Evolutionary conservation across 2,329 filamentous ascomycete genomes (phyloP).

Genomic region (Colletotrichum liriopes): DNA sequence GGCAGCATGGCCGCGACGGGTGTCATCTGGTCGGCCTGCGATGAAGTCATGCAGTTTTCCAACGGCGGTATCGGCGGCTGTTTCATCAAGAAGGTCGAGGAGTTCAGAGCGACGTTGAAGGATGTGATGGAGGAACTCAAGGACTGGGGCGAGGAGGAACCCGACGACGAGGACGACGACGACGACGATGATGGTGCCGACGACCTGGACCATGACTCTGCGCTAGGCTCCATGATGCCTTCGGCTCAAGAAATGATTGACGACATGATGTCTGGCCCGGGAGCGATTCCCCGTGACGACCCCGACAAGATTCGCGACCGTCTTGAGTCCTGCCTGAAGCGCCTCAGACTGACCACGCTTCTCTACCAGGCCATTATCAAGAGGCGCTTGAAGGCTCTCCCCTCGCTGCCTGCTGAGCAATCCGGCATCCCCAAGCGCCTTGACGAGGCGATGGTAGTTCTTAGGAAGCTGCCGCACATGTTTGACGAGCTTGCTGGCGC

Average conservation of each 20-base stretch:
- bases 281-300: slow-evolving; percentile 75
- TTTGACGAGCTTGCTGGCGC: slow-evolving; percentile 80
- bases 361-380: slow-evolving; percentile 81
- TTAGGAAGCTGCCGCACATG: slow-evolving; percentile 75
- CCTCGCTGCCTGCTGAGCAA: slow-evolving; percentile 55
- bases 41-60: slow-evolving; percentile 77
- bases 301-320: slow-evolving; percentile 75
- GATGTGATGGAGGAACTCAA: slow-evolving; percentile 90
- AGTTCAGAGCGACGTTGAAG: slow-evolving; percentile 81
- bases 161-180: slow-evolving; percentile 70
- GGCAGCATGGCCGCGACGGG: slow-evolving; percentile 78
- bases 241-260: slow-evolving; percentile 74
- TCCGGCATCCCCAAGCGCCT: slow-evolving; percentile 58
- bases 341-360: slow-evolving; percentile 76
- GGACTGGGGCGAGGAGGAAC: slow-evolving; percentile 86
- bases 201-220: slow-evolving; percentile 59
- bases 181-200: slow-evolving; percentile 64
- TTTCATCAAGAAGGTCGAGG: slow-evolving; percentile 79
- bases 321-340: slow-evolving; percentile 75
- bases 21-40: slow-evolving; percentile 87
- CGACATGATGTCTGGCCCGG: slow-evolving; percentile 75
- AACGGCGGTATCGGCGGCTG: slow-evolving; percentile 79
- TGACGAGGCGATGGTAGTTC: slow-evolving; percentile 69
- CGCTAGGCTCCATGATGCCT: slow-evolving; percentile 44
- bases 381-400: slow-evolving; percentile 75